A percentile compares a stretch with the other conserved stretches of the same genome.
These are phyloP conservation scores for Dactylonectria macrodidyma DNA, from an alignment of 2,329 filamentous ascomycete genomes.

Conservation along the genomic window DNA sequence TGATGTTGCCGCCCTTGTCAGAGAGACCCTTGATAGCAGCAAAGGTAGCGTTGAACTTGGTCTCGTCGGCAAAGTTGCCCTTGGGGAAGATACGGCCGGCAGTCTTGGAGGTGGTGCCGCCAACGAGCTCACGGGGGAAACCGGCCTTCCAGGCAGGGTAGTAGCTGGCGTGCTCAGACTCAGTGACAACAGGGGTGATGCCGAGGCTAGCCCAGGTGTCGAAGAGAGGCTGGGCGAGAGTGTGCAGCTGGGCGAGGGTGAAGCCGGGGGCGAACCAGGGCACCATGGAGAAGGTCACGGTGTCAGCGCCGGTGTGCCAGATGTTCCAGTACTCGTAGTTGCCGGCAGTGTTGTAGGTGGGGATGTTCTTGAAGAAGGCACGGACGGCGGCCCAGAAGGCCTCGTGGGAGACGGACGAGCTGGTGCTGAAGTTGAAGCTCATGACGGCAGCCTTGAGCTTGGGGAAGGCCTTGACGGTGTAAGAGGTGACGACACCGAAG, in stretches of 20 bases:
- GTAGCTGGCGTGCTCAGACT: slow-evolving; percentile 40
- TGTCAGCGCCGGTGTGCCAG: slow-evolving; percentile 26
- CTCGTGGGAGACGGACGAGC: slow-evolving; percentile 30
- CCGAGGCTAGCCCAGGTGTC: slow-evolving; percentile 30
- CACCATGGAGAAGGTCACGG: slow-evolving; percentile 36
- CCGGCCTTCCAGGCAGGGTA: slow-evolving; percentile 41
- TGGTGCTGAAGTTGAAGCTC: slow-evolving; percentile 41
- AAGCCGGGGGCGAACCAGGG: slow-evolving; percentile 44
- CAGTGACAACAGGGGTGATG: slow-evolving; percentile 24
- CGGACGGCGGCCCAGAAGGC: slow-evolving; percentile 40
- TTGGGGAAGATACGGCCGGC: slow-evolving; percentile 43
- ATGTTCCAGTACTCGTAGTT: slow-evolving; percentile 45
- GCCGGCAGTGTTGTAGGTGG: slow-evolving; percentile 37
- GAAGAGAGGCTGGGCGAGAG: slow-evolving; percentile 33
- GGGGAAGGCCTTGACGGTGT: slow-evolving; percentile 59
- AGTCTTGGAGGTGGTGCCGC: slow-evolving; percentile 34
- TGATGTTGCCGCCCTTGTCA: slow-evolving; percentile 57
- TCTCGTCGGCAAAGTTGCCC: slow-evolving; percentile 36
- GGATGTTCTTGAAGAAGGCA: slow-evolving; percentile 34
- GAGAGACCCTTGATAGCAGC: slow-evolving; percentile 56
- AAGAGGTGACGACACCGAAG: slow-evolving; percentile 49
- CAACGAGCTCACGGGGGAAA: slow-evolving; percentile 37
- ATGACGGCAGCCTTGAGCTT: slow-evolving; percentile 42
- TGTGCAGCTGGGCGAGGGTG: slow-evolving; percentile 35
- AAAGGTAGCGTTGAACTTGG: slow-evolving; percentile 53